Conservation (phyloP, 2,329 filamentous ascomycete genomes). For the Fusarium pseudonygamai region DNA sequence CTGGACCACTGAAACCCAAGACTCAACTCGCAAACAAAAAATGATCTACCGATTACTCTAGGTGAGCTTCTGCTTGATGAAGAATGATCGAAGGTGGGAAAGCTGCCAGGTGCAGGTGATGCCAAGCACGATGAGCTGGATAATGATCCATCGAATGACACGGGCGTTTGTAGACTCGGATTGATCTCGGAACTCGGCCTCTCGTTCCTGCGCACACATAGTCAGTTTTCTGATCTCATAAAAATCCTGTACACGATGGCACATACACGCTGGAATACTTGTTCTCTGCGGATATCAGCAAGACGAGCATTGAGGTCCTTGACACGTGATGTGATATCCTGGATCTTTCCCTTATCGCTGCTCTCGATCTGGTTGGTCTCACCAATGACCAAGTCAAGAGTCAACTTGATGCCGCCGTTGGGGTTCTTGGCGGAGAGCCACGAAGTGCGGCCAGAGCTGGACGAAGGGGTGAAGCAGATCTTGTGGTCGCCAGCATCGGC, state of each 20-base stretch:
- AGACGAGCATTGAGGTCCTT: constrained; percentile 88
- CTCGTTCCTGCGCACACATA: constrained; percentile 75
- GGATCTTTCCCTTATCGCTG: constrained; percentile 90
- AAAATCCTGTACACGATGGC: neutral
- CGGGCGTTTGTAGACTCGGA: constrained; percentile 92
- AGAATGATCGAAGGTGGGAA: constrained; percentile 94
- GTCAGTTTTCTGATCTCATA: constrained; percentile 8
- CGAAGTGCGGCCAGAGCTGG: constrained; percentile 72
- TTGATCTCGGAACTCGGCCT: constrained; percentile 97
- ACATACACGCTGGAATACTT: constrained; percentile 91
- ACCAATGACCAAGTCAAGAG: constrained; percentile 91
- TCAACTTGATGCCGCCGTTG: constrained; percentile 83
- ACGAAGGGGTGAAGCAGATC: constrained; percentile 91
- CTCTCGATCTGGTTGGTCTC: constrained; percentile 94
- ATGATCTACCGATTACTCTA: constrained; percentile 54
- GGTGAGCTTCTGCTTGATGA: constrained; percentile 99
- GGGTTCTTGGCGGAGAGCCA: constrained; percentile 75
- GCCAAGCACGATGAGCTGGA: constrained; percentile 86
- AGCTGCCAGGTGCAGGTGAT: constrained; percentile 96
- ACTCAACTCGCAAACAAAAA: constrained; percentile 7
- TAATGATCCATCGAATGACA: constrained; percentile 92
- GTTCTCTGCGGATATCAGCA: constrained; percentile 89
- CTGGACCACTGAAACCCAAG: constrained; percentile 3
- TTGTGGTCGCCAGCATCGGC: constrained; percentile 95
- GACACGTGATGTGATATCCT: constrained; percentile 87